Evolutionary conservation across 1,284 basidiomycete species (phyloP).

Genomic region (Cystobasidium pallidum): DNA sequence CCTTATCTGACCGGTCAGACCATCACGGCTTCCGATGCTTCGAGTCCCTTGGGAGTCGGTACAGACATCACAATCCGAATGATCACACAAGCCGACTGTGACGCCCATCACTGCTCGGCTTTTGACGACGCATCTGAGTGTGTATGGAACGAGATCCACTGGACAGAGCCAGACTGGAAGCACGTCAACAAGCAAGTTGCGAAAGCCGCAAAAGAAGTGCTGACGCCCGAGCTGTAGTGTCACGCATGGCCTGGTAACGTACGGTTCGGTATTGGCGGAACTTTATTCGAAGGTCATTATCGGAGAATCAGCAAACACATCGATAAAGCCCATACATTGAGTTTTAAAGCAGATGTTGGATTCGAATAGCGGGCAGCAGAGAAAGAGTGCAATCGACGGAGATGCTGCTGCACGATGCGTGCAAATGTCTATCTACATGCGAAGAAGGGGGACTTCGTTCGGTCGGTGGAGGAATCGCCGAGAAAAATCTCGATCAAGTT

Average conservation of each 20-base stretch:
- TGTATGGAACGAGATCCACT: conserved; percentile 6
- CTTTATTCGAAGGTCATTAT: too few relatives aligned
- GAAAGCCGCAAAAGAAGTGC: background rate
- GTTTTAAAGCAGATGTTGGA: too few relatives aligned
- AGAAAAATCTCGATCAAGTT: conserved; percentile 18
- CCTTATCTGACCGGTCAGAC: background rate
- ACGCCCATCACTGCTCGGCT: background rate
- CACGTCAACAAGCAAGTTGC: background rate
- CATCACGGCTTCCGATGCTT: background rate
- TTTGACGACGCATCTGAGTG: background rate
- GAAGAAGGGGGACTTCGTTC: too few relatives aligned
- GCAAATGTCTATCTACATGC: too few relatives aligned
- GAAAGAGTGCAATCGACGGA: too few relatives aligned
- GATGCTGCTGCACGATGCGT: too few relatives aligned
- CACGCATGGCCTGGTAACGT: too few relatives aligned
- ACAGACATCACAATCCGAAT: background rate
- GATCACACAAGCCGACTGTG: background rate
- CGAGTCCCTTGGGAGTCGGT: background rate
- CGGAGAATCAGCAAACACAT: too few relatives aligned
- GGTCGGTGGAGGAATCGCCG: too few relatives aligned
- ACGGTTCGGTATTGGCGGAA: too few relatives aligned
- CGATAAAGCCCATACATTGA: too few relatives aligned
- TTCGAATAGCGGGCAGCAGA: too few relatives aligned
- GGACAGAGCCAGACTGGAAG: conserved; percentile 7
- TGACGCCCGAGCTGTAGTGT: background rate